These are phyloP conservation scores for Magnaporthiopsis incrustans DNA, from an alignment of 2,329 filamentous ascomycete species.

Conservation along the genomic window DNA sequence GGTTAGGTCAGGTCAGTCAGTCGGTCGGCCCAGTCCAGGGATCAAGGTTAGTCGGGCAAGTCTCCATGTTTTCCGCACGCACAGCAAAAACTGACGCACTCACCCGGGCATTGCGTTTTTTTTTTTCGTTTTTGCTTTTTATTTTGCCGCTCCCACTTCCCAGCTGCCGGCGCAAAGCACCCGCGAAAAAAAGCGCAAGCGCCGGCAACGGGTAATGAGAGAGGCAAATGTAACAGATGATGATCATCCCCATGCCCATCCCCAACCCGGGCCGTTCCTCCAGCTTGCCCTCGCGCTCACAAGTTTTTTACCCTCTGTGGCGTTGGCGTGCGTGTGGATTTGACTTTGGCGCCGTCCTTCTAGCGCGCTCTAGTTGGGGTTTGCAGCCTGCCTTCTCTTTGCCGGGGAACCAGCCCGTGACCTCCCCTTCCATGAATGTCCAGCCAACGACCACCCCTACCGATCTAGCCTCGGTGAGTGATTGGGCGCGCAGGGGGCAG, in stretches of 20 bases:
- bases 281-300: neutral
- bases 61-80: too few species aligned
- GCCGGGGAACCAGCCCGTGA: neutral
- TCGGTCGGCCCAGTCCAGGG: neutral
- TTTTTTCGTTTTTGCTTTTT: neutral
- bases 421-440: neutral
- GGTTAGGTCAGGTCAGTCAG: too few species aligned
- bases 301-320: neutral
- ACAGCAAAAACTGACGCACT: too few species aligned
- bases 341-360: neutral
- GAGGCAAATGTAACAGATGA: neutral
- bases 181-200: too few species aligned
- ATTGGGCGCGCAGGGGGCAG: too few species aligned
- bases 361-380: neutral
- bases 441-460: neutral
- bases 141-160: too few species aligned
- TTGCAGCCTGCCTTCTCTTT: neutral
- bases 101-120: neutral
- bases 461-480: neutral
- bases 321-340: neutral
- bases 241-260: neutral
- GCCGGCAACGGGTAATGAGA: too few species aligned
- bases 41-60: neutral
- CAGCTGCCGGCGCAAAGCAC: too few species aligned
- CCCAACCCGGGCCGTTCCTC: neutral